phyloP scores from a whole-genome alignment of 352 stramenopile species.

The Globisporangium perplexum region DNA sequence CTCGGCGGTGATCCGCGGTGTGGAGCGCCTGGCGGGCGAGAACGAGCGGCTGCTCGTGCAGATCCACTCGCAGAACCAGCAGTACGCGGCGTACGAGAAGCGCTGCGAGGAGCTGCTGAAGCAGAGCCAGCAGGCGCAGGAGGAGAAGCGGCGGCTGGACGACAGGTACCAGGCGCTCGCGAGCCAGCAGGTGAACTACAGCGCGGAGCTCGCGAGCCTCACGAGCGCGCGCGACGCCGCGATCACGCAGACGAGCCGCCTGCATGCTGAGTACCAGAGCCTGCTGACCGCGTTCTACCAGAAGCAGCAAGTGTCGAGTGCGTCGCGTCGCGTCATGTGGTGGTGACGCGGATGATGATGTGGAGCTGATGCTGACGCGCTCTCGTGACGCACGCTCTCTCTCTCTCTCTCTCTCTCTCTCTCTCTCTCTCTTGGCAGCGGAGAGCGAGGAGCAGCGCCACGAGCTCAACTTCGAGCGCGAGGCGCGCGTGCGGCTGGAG shows the following conservation, averaged over 20 bases:
- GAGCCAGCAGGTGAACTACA: slow-evolving; percentile 47
- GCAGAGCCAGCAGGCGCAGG: slow-evolving; percentile 51
- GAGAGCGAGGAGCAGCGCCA: slow-evolving; percentile 52
- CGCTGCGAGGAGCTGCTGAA: slow-evolving; percentile 61
- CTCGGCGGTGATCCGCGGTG: slow-evolving; percentile 50
- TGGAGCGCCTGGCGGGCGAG: slow-evolving; percentile 63
- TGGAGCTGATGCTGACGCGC: too few species aligned
- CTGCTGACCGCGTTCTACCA: slow-evolving; percentile 69
- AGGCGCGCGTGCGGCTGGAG: slow-evolving; percentile 46
- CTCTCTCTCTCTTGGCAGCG: slow-evolving; percentile 7
- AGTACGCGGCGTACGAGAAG: slow-evolving; percentile 64
- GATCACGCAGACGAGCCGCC: slow-evolving; percentile 63
- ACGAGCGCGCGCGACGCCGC: slow-evolving; percentile 57
- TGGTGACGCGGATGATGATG: background rate
- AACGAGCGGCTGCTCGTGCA: slow-evolving; percentile 72
- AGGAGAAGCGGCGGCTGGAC: slow-evolving; percentile 55
- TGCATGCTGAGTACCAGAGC: slow-evolving; percentile 74
- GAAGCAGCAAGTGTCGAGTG: slow-evolving; percentile 52
- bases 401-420: too few species aligned
- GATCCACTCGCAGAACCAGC: slow-evolving; percentile 76
- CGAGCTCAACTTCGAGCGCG: slow-evolving; percentile 55
- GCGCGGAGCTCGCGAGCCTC: slow-evolving; percentile 46
- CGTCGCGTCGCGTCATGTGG: slow-evolving; percentile 2
- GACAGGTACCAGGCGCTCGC: slow-evolving; percentile 56
- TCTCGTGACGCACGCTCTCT: too few species aligned